Percentiles rank a stretch among this genome's conserved stretches.
These are phyloP conservation scores for Hygrophorus pudorinus DNA, from an alignment of 768 basidiomycete species.

Conservation along the genomic window DNA sequence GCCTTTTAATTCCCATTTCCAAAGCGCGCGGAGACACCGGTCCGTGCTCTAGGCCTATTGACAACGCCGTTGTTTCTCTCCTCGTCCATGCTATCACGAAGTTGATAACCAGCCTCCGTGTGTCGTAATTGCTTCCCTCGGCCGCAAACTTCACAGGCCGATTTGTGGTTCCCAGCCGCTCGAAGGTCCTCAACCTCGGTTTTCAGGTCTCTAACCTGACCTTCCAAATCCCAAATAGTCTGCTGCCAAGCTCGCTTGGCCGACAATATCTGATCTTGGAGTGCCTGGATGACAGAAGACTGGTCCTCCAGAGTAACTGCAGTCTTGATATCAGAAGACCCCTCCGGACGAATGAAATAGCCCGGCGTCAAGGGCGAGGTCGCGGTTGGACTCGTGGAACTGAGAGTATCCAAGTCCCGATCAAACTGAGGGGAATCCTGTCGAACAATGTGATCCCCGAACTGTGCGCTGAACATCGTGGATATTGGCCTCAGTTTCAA, in stretches of 20 bases:
- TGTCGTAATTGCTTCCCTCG: constrained; percentile 25
- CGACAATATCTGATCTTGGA: constrained; percentile 52
- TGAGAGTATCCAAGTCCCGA: constrained; percentile 39
- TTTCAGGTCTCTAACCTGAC: constrained; percentile 62
- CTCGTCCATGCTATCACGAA: constrained; percentile 5
- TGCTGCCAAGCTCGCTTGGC: constrained; percentile 60
- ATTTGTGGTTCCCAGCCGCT: constrained; percentile 20
- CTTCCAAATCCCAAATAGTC: constrained; percentile 68
- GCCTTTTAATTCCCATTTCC: constrained; percentile 30
- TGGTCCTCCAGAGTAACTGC: constrained; percentile 28
- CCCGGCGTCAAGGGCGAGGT: constrained; percentile 41
- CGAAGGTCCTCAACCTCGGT: constrained; percentile 54
- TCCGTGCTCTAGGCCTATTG: constrained; percentile 56
- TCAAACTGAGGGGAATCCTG: constrained; percentile 24
- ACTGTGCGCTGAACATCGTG: constrained; percentile 62
- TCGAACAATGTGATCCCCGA: constrained; percentile 38
- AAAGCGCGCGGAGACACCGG: constrained; percentile 57
- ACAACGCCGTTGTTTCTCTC: constrained; percentile 32
- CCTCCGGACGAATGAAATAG: constrained; percentile 12
- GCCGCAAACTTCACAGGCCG: constrained; percentile 54
- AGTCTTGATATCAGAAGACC: constrained; percentile 14
- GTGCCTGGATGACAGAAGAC: constrained; percentile 33
- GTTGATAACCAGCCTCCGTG: not conserved
- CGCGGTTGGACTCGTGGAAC: constrained; percentile 32
- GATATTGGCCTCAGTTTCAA: constrained; percentile 71